A percentile compares a stretch with the other conserved stretches of the same genome.
phyloP scores from a whole-genome alignment of 73 alveolate genomes.

The Effrenium voratum region DNA sequence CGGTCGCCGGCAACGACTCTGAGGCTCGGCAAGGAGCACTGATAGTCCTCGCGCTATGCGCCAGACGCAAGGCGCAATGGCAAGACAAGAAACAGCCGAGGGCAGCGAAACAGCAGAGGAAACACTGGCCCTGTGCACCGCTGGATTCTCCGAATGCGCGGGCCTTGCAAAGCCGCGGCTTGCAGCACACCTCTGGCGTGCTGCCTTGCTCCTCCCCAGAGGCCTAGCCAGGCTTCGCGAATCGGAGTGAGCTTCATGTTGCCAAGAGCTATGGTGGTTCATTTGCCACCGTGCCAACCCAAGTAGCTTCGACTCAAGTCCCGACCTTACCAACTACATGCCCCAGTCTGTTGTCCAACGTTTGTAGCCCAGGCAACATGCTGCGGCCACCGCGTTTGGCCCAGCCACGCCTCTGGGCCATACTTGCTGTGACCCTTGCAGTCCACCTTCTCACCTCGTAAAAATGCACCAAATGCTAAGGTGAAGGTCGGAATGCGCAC shows the following conservation, averaged over 20 bases:
- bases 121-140: not conserved
- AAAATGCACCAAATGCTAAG: too few relatives aligned
- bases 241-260: too few relatives aligned
- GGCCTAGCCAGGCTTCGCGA: not conserved
- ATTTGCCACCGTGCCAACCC: too few relatives aligned
- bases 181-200: slow-evolving; percentile 21
- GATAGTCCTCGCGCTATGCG: slow-evolving; percentile 10
- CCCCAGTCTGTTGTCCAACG: too few relatives aligned
- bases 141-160: not conserved
- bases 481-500: too few relatives aligned
- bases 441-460: slow-evolving; percentile 11
- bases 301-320: too few relatives aligned
- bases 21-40: not conserved
- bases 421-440: slow-evolving; percentile 18
- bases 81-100: not conserved
- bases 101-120: not conserved
- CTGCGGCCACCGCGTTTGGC: too few relatives aligned
- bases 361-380: too few relatives aligned
- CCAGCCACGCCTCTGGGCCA: slow-evolving; percentile 43
- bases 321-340: too few relatives aligned
- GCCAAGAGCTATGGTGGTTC: too few relatives aligned
- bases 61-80: not conserved
- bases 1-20: slow-evolving; percentile 8
- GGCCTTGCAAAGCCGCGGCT: slow-evolving; percentile 50
- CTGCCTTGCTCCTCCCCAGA: slow-evolving; percentile 40